These are phyloP conservation scores for Candida quercuum DNA, from an alignment of 805 yeast species.

Conservation along the genomic window DNA sequence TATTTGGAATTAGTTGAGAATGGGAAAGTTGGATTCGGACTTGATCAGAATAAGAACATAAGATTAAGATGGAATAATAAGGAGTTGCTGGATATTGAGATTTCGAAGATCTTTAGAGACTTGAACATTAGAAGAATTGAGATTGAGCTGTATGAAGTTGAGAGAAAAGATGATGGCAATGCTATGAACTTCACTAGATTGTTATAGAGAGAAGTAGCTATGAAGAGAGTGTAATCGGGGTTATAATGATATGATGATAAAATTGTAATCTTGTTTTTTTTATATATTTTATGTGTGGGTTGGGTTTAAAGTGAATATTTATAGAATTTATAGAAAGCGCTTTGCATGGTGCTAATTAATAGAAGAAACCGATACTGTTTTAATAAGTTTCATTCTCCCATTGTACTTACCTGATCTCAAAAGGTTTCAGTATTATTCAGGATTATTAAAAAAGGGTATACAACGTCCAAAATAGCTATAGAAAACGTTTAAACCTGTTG, in stretches of 20 bases:
- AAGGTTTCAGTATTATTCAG: no score
- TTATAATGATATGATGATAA: background rate
- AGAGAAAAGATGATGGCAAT: conserved; percentile 2
- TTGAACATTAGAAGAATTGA: conserved; percentile 6
- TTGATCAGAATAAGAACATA: conserved; percentile 9
- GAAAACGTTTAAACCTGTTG: no score
- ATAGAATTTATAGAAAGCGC: background rate
- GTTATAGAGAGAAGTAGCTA: no score
- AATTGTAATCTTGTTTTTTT: background rate
- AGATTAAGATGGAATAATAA: conserved; percentile 14
- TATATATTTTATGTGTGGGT: background rate
- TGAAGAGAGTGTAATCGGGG: no score
- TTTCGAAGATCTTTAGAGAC: conserved; percentile 18
- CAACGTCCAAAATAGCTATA: no score
- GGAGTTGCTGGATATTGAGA: conserved; percentile 12
- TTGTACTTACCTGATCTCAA: no score
- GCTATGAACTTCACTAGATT: conserved; percentile 20
- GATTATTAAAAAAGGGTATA: no score
- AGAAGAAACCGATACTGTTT: no score
- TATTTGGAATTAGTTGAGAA: conserved; percentile 72
- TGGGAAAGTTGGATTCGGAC: conserved; percentile 59
- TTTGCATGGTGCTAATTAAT: no score
- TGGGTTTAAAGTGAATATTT: background rate
- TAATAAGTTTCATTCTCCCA: no score
- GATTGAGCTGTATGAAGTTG: conserved; percentile 19